Evolutionary conservation across 1,139 yeast genomes (phyloP), one percentile per base, ranked within the genome.

Genomic region (Yamadazyma jaroonii): DNA sequence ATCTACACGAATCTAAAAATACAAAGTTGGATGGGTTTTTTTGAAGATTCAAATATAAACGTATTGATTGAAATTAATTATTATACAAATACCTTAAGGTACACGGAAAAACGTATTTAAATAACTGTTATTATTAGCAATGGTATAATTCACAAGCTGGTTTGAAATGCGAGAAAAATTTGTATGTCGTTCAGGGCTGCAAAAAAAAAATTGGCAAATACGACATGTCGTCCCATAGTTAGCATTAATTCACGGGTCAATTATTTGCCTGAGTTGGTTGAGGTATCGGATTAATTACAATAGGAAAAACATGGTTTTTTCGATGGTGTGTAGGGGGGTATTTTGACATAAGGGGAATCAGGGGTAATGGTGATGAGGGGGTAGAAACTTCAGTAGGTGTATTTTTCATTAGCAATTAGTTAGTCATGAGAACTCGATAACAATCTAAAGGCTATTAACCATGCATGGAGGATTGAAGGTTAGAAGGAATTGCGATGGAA

Each of bases 221-320:
- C 30, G 30, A 27, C 30, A 27, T 17, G 20, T 17, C 20, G 20
- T 11, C 30, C 11, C 30, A 27, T 25, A 25, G 28, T 25, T 25
- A 17, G 33, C 33, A 31, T 11, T 17, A 25, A 25, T 32, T 13
- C 29, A 13, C 34, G 34, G 34, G 14, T 23, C 14, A 32, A 32
- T 32, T 25, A 32, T 24, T 32, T 17, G 34, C 34, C 34, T 32
- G 12, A 22, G 22, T 11, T 9, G 13, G 8, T n/a, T 11, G 21
- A 12, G 13, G 25, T 23, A 26, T 21, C 28, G 34, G 28, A 23
- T 15, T 9, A 24, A 11, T 27, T 9, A n/a, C n/a, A n/a, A n/a
- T n/a, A n/a, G n/a, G n/a, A n/a, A n/a, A n/a, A n/a, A n/a, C n/a
- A n/a, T n/a, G n/a, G n/a, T n/a, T n/a, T n/a, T n/a, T n/a, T n/a